Percentiles rank a stretch among this genome's conserved stretches.
Conservation (phyloP, 2,329 filamentous ascomycete genomes). For the Nigrospora osmanthi region DNA sequence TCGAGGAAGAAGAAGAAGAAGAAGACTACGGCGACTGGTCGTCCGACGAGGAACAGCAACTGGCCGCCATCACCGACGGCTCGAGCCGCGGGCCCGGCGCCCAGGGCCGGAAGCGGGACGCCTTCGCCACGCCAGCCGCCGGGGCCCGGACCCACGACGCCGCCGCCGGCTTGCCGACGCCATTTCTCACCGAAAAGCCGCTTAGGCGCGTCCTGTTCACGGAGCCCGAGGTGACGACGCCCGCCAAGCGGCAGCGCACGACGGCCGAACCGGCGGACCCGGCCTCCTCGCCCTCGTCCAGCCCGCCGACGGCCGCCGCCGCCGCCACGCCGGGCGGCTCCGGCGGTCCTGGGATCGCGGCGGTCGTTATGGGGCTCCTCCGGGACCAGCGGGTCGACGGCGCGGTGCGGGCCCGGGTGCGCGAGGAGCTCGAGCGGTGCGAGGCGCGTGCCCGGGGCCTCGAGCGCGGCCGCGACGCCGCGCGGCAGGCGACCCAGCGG, state of each 20-base stretch:
- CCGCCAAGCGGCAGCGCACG: constrained; percentile 12
- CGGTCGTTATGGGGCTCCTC: too few species aligned
- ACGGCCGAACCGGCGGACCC: constrained; percentile 9
- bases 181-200: constrained; percentile 14
- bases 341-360: constrained; percentile 23
- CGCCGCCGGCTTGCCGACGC: constrained; percentile 16
- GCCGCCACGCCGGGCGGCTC: constrained; percentile 10
- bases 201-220: constrained; percentile 17
- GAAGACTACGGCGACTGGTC: constrained; percentile 18
- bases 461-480: constrained; percentile 56
- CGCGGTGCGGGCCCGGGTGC: constrained; percentile 27
- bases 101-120: constrained; percentile 5
- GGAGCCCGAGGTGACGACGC: constrained; percentile 6
- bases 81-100: constrained; percentile 2
- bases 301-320: constrained; percentile 6
- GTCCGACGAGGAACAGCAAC: constrained; percentile 17
- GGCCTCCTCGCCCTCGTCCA: constrained; percentile 7
- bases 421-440: constrained; percentile 42
- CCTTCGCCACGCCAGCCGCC: constrained; percentile 10
- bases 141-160: constrained; percentile 2
- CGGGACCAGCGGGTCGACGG: constrained; percentile 25
- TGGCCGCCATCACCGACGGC: constrained; percentile 11
- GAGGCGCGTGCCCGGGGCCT: constrained; percentile 53
- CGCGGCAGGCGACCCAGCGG: constrained; percentile 51
- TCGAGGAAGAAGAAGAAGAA: constrained; percentile 7